A percentile compares a stretch with the other conserved stretches of the same genome.
These are phyloP conservation scores for Gryganskiella cystojenkinii DNA, from an alignment of 192 early-diverging fungal genomes.

Conservation along the genomic window DNA sequence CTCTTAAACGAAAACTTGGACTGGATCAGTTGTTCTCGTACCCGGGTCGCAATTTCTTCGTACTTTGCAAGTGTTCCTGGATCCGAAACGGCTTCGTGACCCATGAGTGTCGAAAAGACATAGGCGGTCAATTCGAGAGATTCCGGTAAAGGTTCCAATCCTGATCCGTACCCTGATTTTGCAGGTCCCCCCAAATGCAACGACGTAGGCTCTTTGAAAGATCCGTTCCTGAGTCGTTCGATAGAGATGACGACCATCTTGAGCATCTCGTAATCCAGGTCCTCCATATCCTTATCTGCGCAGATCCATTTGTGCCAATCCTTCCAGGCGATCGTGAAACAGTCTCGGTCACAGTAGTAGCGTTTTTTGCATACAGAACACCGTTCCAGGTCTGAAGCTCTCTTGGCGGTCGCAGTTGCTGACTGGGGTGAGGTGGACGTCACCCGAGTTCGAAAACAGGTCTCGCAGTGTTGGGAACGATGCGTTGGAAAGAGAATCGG, in stretches of 20 bases:
- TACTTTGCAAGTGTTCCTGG: slow-evolving; percentile 32
- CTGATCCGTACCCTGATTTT: neutral
- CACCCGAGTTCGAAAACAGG: slow-evolving; percentile 10
- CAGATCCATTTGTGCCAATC: slow-evolving; percentile 51
- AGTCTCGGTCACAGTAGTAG: slow-evolving; percentile 37
- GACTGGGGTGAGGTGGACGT: neutral
- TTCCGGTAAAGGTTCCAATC: slow-evolving; percentile 6
- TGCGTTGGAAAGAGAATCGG: slow-evolving; percentile 54
- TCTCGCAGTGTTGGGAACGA: slow-evolving; percentile 28
- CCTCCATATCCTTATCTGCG: slow-evolving; percentile 30
- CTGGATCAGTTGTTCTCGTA: slow-evolving; percentile 36
- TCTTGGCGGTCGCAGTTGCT: neutral
- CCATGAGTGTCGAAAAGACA: slow-evolving; percentile 58
- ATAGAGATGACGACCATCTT: slow-evolving; percentile 56
- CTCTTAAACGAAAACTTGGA: slow-evolving; percentile 45
- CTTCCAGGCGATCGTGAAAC: slow-evolving; percentile 45
- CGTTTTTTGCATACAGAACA: slow-evolving; percentile 51
- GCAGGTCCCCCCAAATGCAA: neutral
- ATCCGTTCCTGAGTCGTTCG: slow-evolving; percentile 48
- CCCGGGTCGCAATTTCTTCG: slow-evolving; percentile 29
- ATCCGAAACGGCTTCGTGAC: slow-evolving; percentile 46
- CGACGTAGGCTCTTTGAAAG: slow-evolving; percentile 9
- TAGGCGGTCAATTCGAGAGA: slow-evolving; percentile 28
- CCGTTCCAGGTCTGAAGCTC: slow-evolving; percentile 24
- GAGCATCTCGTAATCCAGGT: slow-evolving; percentile 59